Evolutionary conservation across 2,329 filamentous ascomycete species (phyloP).

Genomic region (Neonectria punicea): DNA sequence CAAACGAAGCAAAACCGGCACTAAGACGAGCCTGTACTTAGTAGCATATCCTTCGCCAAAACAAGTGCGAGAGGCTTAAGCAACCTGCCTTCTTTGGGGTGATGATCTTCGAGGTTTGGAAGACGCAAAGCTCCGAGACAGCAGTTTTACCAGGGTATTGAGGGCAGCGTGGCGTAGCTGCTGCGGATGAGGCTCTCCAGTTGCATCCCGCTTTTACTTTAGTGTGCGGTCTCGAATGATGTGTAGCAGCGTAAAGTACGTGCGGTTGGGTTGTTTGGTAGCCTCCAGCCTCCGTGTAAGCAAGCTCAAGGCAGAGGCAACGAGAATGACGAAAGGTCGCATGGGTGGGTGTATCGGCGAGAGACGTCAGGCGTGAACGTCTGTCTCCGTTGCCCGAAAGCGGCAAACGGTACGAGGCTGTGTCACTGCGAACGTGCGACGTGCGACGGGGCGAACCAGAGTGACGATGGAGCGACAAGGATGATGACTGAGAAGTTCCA

Average conservation of each 20-base stretch:
- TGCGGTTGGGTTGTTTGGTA: not conserved
- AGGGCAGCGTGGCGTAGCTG: slow-evolving; percentile 9
- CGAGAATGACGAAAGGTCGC: not conserved
- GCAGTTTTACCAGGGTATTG: not conserved
- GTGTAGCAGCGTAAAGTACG: not conserved
- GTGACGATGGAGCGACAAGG: not conserved
- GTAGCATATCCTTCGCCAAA: slow-evolving; percentile 6
- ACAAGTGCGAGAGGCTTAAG: slow-evolving; percentile 5
- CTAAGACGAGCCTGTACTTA: slow-evolving; percentile 18
- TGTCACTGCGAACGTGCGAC: not conserved
- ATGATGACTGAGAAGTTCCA: not conserved
- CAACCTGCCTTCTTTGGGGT: not conserved
- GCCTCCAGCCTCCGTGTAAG: not conserved
- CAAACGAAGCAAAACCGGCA: slow-evolving; percentile 14
- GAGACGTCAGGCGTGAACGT: not conserved
- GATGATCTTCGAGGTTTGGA: not conserved
- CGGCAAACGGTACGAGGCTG: not conserved
- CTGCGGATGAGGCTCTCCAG: slow-evolving; percentile 17
- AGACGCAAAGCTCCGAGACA: not conserved
- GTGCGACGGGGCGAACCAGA: not conserved
- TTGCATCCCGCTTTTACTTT: slow-evolving; percentile 1
- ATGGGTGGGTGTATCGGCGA: not conserved
- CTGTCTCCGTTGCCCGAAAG: not conserved
- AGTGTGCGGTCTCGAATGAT: not conserved
- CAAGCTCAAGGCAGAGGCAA: not conserved